Evolutionary conservation across 768 basidiomycete species (phyloP), one percentile per base, ranked within the genome.

Genomic region (Nidularia sp.): DNA sequence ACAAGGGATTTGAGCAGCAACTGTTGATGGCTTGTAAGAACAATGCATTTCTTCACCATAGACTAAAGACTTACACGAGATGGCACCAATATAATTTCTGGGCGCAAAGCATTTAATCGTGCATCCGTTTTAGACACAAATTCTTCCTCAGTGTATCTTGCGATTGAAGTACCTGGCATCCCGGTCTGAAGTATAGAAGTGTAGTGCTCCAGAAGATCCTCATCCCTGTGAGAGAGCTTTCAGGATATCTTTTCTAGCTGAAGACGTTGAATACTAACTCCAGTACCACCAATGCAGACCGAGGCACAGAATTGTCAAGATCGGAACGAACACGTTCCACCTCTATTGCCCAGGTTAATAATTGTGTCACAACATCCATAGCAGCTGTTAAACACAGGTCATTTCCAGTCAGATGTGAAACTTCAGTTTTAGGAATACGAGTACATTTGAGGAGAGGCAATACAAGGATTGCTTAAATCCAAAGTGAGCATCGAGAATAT

Each of bases 1-100:
- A 60, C 46, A 9, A 81, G 58, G 36, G 70, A 74, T 44, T 70
- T 63, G 25, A 76, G 66, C 31, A 82, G 60, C 29, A 68, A 57
- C 79, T 80, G 44, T 39, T 48, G 34, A 45, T 43, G 34, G 46
- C 44, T 48, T 34, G 45, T 48, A 41, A 52, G 34, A 59, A 32
- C 32, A 46, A 36, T 39, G 8, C 36, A 39, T 39, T 39, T 8
- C 36, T 39, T 39, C 36, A 39, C 36, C n/a, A 39, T 39, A 39
- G 36, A 39, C n/a, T n/a, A n/a, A 9, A 9, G 36, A 55, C 59
- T 18, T 18, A 18, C 18, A 18, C 18, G 18, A 18, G 18, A 18
- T 18, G 18, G 18, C 18, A 18, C 18, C 18, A 18, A 18, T 1
- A 18, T 18, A 18, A 18, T 18, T 18, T 18, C 18, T 18, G 18